Base-by-base conservation (phyloP, 1,284 basidiomycete species). In the Spongiforma sp. region DNA sequence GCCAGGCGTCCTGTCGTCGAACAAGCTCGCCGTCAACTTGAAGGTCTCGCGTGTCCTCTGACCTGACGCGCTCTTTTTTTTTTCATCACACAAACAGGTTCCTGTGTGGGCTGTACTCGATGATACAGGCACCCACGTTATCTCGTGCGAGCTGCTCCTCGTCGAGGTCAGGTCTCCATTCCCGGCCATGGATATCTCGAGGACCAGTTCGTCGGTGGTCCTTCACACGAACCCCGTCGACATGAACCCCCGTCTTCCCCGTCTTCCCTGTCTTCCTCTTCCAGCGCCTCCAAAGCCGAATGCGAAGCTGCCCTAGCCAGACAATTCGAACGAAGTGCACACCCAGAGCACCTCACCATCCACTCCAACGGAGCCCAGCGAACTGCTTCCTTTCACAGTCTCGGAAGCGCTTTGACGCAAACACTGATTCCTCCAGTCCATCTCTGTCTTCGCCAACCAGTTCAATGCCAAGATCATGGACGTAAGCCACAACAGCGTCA, bases 31-130 rank as follows among this genome's bases (percentile, higher is more conserved):
- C n/a, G 96, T 67, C 96, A 98, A 73, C 86, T 98, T 21, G 96
- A 98, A 73, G 96, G 98, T 75, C 84, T 98, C 67, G 96, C 69
- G 92, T 83, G 14, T 32, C 10, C 17, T 24, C 32, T 7, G 10
- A 21, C 15, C 28, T 0, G 24, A 24, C 48, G 15, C 26, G 5
- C 15, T 17, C 46, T n/a, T 2, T 43, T 43, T 8, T n/a, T n/a
- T 4, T 5, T 11, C n/a, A 19, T 17, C 26, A 12, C 48, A 12
- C n/a, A n/a, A 57, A 5, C 67, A 96, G 95, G 95, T 98, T 41
- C 96, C 96, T 63, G 96, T 98, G 21, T 98, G 96, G 96, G 96
- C 96, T 36, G 96, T 98, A 30, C 84, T 98, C 64, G 95, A 98
- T n/a, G n/a, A n/a, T 64, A 93, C 90, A 14, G 95, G 97, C 74